Conservation (phyloP, 306 rosid genomes). For the Ammopiptanthus mongolicus region DNA sequence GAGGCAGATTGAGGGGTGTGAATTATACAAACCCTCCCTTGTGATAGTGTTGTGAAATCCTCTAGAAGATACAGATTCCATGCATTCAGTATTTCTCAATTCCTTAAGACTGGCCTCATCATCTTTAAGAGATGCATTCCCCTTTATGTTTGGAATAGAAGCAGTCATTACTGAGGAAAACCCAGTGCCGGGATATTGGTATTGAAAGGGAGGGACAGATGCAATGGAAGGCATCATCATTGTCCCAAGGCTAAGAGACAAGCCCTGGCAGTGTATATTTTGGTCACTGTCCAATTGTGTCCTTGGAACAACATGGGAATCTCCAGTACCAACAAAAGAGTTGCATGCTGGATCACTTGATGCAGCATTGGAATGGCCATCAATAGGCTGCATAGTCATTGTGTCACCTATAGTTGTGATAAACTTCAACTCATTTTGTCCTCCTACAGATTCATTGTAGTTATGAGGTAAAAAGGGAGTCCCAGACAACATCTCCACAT, state of each 20-base stretch:
- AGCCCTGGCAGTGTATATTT: conserved; percentile 60
- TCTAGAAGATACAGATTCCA: conserved; percentile 42
- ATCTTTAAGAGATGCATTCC: conserved; percentile 26
- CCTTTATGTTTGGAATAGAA: conserved; percentile 31
- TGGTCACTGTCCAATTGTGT: conserved; percentile 37
- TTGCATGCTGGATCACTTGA: conserved; percentile 20
- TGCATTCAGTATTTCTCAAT: conserved; percentile 43
- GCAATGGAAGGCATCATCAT: conserved; percentile 42
- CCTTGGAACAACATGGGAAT: conserved; percentile 30
- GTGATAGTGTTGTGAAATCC: conserved; percentile 28
- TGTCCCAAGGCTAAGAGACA: conserved; percentile 82
- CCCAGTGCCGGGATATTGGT: conserved; percentile 42
- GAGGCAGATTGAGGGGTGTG: conserved; percentile 28
- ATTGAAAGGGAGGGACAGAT: conserved; percentile 50
- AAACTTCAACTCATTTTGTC: conserved; percentile 60
- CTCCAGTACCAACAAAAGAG: conserved; percentile 28
- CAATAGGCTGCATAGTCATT: conserved; percentile 31
- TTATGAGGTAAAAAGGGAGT: conserved; percentile 43
- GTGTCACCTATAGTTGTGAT: conserved; percentile 44
- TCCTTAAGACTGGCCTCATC: conserved; percentile 39
- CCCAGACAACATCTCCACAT: conserved; percentile 44
- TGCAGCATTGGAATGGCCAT: conserved; percentile 27
- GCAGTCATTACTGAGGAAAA: conserved; percentile 41
- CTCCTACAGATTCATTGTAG: conserved; percentile 41
- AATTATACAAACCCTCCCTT: conserved; percentile 50